Conservation (phyloP, 2,329 filamentous ascomycete genomes). For the Westerdykella aurantiaca region DNA sequence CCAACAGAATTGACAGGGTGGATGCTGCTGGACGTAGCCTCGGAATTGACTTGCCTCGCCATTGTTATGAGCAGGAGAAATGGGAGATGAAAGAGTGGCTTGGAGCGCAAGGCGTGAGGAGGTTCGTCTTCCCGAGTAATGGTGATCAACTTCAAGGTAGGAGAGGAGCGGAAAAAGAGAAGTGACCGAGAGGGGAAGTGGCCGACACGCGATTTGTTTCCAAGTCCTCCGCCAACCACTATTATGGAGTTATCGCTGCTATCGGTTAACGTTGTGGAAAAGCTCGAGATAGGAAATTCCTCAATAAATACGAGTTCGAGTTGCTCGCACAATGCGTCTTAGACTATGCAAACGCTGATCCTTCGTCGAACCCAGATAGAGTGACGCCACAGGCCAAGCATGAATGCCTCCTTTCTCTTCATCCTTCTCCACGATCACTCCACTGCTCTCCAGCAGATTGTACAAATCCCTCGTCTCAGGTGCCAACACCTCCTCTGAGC, state of each 20-base stretch:
- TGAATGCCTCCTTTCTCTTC: conserved; percentile 66
- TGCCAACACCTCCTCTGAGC: conserved; percentile 71
- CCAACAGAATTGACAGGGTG: conserved; percentile 1
- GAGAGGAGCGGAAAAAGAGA: too few species aligned
- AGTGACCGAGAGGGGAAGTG: too few species aligned
- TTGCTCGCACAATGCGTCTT: conserved; percentile 39
- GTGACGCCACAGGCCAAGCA: conserved; percentile 70
- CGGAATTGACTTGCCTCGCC: neutral
- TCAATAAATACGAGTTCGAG: conserved; percentile 8
- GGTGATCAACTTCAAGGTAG: too few species aligned
- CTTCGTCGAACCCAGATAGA: conserved; percentile 49
- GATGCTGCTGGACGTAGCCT: too few species aligned
- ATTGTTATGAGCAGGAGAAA: conserved; percentile 9
- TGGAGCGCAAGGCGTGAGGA: too few species aligned
- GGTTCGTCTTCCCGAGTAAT: too few species aligned
- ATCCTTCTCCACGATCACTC: conserved; percentile 51
- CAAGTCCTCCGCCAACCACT: too few species aligned
- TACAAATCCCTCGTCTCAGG: conserved; percentile 62
- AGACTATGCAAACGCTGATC: conserved; percentile 46
- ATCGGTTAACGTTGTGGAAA: too few species aligned
- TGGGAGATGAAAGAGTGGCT: too few species aligned
- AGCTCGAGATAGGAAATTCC: too few species aligned
- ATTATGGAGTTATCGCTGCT: too few species aligned
- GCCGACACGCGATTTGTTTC: too few species aligned
- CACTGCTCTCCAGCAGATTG: conserved; percentile 49